phyloP scores from a whole-genome alignment of 768 basidiomycete species.

The Thelephora ganbajun region DNA sequence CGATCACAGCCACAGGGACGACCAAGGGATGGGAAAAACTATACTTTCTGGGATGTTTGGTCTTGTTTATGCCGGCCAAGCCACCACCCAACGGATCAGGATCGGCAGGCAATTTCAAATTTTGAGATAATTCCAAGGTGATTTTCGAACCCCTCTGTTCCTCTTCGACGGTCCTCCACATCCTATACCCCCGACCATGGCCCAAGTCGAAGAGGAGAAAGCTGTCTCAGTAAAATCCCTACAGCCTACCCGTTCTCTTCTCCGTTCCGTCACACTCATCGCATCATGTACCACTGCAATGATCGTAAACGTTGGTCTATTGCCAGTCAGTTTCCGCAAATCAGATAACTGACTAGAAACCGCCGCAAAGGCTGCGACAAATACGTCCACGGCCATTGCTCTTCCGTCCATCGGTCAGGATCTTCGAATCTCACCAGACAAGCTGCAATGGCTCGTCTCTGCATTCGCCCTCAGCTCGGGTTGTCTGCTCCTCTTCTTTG shows the following conservation, averaged over 20 bases:
- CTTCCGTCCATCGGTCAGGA: conserved; percentile 20
- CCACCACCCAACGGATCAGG: too few relatives aligned
- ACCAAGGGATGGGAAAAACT: too few relatives aligned
- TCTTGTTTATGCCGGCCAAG: too few relatives aligned
- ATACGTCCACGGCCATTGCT: conserved; percentile 13
- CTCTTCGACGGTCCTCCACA: too few relatives aligned
- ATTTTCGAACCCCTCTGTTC: too few relatives aligned
- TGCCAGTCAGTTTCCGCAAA: background rate
- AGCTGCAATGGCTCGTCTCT: conserved; percentile 54
- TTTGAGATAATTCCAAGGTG: too few relatives aligned
- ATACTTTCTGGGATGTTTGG: too few relatives aligned
- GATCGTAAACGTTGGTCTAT: background rate
- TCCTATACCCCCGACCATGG: too few relatives aligned
- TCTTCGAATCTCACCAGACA: conserved; percentile 32
- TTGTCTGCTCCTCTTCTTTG: conserved; percentile 64
- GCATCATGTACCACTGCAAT: background rate
- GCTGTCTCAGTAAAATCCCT: too few relatives aligned
- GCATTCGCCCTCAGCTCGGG: conserved; percentile 60
- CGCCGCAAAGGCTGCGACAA: conserved; percentile 10
- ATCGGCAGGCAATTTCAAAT: too few relatives aligned
- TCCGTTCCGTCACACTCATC: background rate
- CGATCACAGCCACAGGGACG: too few relatives aligned
- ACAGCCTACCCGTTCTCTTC: background rate
- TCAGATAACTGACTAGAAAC: background rate
- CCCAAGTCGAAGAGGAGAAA: too few relatives aligned